Evolutionary conservation across 179 eudicot species (phyloP).

Genomic region (Carnegiea gigantea): DNA sequence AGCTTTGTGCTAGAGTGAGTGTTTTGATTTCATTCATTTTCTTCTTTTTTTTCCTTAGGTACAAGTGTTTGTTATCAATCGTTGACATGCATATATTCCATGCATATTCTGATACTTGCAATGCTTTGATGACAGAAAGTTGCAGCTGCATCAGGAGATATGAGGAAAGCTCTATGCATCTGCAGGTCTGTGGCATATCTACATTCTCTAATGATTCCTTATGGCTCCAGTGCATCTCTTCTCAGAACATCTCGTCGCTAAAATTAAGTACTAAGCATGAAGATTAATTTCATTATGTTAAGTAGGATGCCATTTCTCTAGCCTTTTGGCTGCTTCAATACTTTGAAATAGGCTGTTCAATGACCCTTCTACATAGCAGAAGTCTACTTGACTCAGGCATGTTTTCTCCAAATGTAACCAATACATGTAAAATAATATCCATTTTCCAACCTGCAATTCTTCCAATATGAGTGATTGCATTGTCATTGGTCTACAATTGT

Average conservation of each 20-base stretch:
- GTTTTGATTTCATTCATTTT: background rate
- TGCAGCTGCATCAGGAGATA: slow-evolving; percentile 96
- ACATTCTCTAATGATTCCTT: background rate
- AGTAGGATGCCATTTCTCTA: slow-evolving; percentile 1
- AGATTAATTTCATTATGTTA: background rate
- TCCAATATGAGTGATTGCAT: background rate
- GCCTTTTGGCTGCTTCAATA: background rate
- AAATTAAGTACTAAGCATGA: background rate
- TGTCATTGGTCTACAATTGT: background rate
- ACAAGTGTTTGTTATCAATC: background rate
- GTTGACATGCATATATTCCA: background rate
- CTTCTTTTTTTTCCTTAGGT: background rate
- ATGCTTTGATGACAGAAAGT: slow-evolving; percentile 65
- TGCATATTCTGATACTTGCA: slow-evolving; percentile 16
- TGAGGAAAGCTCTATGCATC: slow-evolving; percentile 87
- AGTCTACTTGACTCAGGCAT: background rate
- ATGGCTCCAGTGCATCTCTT: background rate
- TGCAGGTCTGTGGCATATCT: slow-evolving; percentile 62
- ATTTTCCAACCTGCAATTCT: background rate
- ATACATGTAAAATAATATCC: background rate
- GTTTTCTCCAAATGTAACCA: background rate
- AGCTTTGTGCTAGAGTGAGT: slow-evolving; percentile 95
- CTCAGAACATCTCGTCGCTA: no score
- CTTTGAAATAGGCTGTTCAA: background rate
- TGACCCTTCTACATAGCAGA: background rate